These are phyloP conservation scores for Thraustochytrium striatum DNA, from an alignment of 352 stramenopile species.

Conservation along the genomic window DNA sequence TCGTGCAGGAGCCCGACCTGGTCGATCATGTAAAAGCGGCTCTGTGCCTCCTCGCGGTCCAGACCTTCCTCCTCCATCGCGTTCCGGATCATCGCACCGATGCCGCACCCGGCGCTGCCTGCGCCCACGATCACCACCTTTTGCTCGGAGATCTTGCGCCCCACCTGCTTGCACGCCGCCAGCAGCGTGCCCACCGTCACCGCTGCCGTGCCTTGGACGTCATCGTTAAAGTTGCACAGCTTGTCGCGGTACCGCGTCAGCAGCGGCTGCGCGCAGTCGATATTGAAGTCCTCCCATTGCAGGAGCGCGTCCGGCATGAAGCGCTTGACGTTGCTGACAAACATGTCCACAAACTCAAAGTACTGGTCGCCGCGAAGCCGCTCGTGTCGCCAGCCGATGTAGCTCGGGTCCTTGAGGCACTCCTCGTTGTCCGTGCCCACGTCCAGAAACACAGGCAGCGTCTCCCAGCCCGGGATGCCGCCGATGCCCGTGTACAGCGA, in stretches of 20 bases:
- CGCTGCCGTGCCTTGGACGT: slow-evolving; percentile 94
- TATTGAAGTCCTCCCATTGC: slow-evolving; percentile 76
- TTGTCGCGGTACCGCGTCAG: slow-evolving; percentile 75
- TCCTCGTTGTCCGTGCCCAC: slow-evolving; percentile 88
- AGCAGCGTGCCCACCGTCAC: slow-evolving; percentile 79
- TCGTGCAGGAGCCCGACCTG: slow-evolving; percentile 66
- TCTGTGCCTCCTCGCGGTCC: slow-evolving; percentile 66
- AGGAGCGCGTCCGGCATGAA: slow-evolving; percentile 71
- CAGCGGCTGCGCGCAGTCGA: slow-evolving; percentile 72
- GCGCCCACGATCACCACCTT: slow-evolving; percentile 89
- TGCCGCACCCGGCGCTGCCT: slow-evolving; percentile 86
- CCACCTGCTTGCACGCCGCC: slow-evolving; percentile 40
- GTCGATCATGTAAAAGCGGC: slow-evolving; percentile 85
- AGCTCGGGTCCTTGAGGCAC: slow-evolving; percentile 84
- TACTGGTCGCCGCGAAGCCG: slow-evolving; percentile 80
- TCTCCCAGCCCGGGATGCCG: slow-evolving; percentile 82
- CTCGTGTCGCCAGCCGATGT: slow-evolving; percentile 86
- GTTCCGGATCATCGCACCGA: slow-evolving; percentile 79
- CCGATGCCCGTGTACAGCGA: slow-evolving; percentile 88
- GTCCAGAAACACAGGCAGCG: slow-evolving; percentile 88
- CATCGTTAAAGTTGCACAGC: slow-evolving; percentile 81
- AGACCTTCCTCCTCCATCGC: slow-evolving; percentile 72
- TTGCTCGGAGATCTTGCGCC: slow-evolving; percentile 70
- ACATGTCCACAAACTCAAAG: slow-evolving; percentile 87
- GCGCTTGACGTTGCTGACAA: slow-evolving; percentile 74